A percentile compares a stretch with the other conserved stretches of the same genome.
Conservation (phyloP, 345 rosid species). For the Eucalyptus curtisii region DNA sequence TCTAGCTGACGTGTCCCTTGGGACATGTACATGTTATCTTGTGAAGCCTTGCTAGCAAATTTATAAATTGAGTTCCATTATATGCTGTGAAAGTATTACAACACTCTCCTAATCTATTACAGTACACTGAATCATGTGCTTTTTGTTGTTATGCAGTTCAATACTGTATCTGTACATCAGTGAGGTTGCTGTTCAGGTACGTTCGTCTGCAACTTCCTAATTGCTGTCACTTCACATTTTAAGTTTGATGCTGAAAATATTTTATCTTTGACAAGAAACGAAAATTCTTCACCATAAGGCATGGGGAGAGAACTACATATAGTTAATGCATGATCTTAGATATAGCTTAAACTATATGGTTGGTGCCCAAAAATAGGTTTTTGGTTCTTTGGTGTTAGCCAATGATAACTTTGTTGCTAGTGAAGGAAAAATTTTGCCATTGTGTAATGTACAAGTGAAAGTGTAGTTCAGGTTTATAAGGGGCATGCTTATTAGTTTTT, state of each 20-base stretch:
- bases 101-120: not conserved
- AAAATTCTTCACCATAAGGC: not conserved
- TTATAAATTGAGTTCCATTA: not conserved
- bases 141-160: conserved; percentile 42
- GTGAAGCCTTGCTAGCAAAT: not conserved
- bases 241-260: not conserved
- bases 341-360: not conserved
- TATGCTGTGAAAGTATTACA: not conserved
- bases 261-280: not conserved
- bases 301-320: not conserved
- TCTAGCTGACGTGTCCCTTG: not conserved
- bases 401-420: not conserved
- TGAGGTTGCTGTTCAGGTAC: conserved; percentile 83
- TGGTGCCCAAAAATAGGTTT: not conserved
- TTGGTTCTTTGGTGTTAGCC: not conserved
- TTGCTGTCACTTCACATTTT: not conserved
- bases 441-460: not conserved
- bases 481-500: not conserved
- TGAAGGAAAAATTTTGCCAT: not conserved
- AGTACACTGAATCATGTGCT: conserved; percentile 4
- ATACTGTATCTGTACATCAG: conserved; percentile 62
- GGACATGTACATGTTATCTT: not conserved
- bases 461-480: not conserved
- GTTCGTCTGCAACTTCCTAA: conserved; percentile 1
- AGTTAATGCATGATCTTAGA: not conserved